Evolutionary conservation across 164 flowering plant genomes (phyloP).

Genomic region (Santalum album): DNA sequence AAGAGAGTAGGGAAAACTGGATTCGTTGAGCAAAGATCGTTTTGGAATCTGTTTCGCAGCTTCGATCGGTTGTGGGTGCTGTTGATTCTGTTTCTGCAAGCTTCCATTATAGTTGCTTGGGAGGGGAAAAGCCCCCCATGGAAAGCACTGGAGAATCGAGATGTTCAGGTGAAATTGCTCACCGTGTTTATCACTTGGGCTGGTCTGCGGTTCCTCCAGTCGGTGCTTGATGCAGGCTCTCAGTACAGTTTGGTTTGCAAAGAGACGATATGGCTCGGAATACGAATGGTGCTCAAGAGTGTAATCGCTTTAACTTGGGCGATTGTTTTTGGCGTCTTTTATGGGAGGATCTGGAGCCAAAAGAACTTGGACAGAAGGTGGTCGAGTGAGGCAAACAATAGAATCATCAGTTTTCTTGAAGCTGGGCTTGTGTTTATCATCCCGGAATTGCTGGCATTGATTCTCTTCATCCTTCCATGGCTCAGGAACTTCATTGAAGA

Average conservation of each 20-base stretch:
- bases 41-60: conserved; percentile 87
- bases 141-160: conserved; percentile 44
- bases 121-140: conserved; percentile 40
- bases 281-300: conserved; percentile 78
- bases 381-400: conserved; percentile 49
- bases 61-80: conserved; percentile 89
- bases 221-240: conserved; percentile 83
- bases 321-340: conserved; percentile 56
- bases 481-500: conserved; percentile 66
- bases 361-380: conserved; percentile 49
- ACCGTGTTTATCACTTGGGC: conserved; percentile 85
- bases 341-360: conserved; percentile 65
- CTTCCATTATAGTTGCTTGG: conserved; percentile 73
- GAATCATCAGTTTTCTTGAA: conserved; percentile 50
- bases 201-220: conserved; percentile 58
- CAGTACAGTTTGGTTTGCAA: conserved; percentile 81
- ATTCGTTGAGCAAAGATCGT: conserved; percentile 89
- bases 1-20: conserved; percentile 77
- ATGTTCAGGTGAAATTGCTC: conserved; percentile 63
- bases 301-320: conserved; percentile 60
- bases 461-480: conserved; percentile 73
- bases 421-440: conserved; percentile 48
- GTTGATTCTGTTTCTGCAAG: conserved; percentile 68
- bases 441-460: conserved; percentile 73
- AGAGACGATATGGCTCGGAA: conserved; percentile 50